phyloP scores from a whole-genome alignment of 176 grass and related monocot genomes.

The Oryza longistaminata region DNA sequence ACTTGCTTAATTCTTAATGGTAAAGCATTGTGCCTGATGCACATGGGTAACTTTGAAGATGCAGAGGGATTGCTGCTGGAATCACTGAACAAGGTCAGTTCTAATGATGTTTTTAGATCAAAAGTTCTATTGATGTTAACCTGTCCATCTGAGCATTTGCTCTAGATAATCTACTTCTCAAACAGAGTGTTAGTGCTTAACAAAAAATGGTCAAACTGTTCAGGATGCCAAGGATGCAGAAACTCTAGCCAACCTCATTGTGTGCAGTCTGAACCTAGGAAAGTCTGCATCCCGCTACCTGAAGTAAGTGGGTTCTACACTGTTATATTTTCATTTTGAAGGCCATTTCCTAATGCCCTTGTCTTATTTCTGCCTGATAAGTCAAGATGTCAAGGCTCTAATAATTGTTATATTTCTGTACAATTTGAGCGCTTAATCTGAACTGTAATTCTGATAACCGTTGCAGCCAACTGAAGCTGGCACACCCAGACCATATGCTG shows the following conservation, averaged over 20 bases:
- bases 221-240: constrained; percentile 84
- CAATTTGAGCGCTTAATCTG: background rate
- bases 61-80: constrained; percentile 71
- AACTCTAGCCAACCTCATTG: constrained; percentile 66
- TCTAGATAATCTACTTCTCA: background rate
- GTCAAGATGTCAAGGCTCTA: background rate
- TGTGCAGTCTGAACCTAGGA: constrained; percentile 78
- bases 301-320: constrained; percentile 47
- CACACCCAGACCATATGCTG: constrained; percentile 61
- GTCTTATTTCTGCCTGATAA: constrained; percentile 4
- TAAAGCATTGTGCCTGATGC: constrained; percentile 79
- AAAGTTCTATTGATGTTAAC: too few species aligned
- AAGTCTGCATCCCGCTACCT: constrained; percentile 70
- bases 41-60: constrained; percentile 75
- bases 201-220: background rate
- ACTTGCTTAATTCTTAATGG: constrained; percentile 72
- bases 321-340: background rate
- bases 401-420: background rate
- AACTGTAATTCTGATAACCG: constrained; percentile 20
- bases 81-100: constrained; percentile 72
- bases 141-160: too few species aligned
- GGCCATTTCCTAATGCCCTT: background rate
- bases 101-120: background rate
- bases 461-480: constrained; percentile 75
- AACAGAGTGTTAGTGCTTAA: background rate